Percentiles rank a stretch among this genome's conserved stretches.
phyloP scores from a whole-genome alignment of 306 rosid species.

The Prunus fruticosa region DNA sequence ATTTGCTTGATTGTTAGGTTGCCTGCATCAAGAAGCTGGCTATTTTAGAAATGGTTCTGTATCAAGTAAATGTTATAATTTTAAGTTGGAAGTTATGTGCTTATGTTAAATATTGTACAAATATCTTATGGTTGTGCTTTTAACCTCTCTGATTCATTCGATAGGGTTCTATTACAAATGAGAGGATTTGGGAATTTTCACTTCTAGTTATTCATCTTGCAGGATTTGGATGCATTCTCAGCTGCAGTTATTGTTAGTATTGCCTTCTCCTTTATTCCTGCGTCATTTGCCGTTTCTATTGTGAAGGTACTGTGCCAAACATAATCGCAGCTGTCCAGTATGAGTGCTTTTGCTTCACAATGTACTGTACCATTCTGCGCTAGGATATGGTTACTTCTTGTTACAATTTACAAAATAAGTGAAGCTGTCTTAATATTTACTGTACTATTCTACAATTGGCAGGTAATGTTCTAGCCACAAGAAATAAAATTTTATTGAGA shows the following conservation, averaged over 20 bases:
- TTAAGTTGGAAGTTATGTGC: background rate
- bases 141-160: background rate
- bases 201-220: slow-evolving; percentile 22
- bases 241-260: slow-evolving; percentile 83
- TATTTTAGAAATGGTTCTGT: background rate
- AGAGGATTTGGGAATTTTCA: background rate
- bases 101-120: background rate
- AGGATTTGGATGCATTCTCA: slow-evolving; percentile 98
- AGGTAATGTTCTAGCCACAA: background rate
- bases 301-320: slow-evolving; percentile 68
- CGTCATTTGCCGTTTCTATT: slow-evolving; percentile 89
- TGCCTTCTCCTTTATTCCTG: slow-evolving; percentile 94
- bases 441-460: background rate
- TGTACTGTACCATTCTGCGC: background rate
- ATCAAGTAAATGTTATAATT: background rate
- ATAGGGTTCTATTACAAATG: background rate
- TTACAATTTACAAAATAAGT: background rate
- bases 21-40: background rate
- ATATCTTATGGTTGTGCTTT: background rate
- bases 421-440: background rate
- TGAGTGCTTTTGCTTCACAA: background rate
- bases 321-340: background rate
- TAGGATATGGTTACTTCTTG: background rate
- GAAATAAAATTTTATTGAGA: background rate
- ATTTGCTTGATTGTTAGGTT: background rate